Evolutionary conservation across 2,329 filamentous ascomycete genomes (phyloP), one percentile per base, ranked within the genome.

Genomic region (Coniella lustricola): DNA sequence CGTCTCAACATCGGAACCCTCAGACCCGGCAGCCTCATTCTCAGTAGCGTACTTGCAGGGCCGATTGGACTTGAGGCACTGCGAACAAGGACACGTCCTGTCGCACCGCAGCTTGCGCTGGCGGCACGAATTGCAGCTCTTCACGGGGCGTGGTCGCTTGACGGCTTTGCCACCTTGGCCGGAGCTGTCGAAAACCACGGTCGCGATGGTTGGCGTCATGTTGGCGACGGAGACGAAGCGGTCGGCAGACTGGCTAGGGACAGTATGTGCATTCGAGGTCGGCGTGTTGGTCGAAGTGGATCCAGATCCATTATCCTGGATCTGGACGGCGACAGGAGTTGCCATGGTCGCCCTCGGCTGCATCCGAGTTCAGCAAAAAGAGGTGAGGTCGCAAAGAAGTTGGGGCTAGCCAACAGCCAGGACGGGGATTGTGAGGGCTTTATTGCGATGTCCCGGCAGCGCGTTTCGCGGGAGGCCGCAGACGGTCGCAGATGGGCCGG

Each of bases 101-200:
- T 81, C 76, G 61, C 77, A 81, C 50, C 71, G 69, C 4, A 79
- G 63, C 59, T 78, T 81, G 56, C 77, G 70, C 59, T 78, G 78
- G 47, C 77, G 69, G 56, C 77, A 79, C 55, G 76, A 73, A 49
- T 72, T 73, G 58, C 75, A 79, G 3, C 74, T 77, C 58, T 78
- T 78, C 53, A 77, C 75, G 3, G 75, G 75, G 7, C 75, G 64
- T 2, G 74, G 73, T 29, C 75, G 67, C 57, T 77, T 77, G 44
- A 77, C 74, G 54, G 72, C 74, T 47, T 49, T 54, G 52, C 44
- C 51, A 7, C 33, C 32, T n/a, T 49, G 52, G 4, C 44, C 35
- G 0, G 47, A 46, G 31, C 48, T 51, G 40, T 55, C 53, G 13
- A 55, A 55, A 25, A 55, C 54, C 51, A 55, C 52, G 14, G 50